Evolutionary conservation across 345 rosid species (phyloP).

Genomic region (Bretschneidera sinensis): DNA sequence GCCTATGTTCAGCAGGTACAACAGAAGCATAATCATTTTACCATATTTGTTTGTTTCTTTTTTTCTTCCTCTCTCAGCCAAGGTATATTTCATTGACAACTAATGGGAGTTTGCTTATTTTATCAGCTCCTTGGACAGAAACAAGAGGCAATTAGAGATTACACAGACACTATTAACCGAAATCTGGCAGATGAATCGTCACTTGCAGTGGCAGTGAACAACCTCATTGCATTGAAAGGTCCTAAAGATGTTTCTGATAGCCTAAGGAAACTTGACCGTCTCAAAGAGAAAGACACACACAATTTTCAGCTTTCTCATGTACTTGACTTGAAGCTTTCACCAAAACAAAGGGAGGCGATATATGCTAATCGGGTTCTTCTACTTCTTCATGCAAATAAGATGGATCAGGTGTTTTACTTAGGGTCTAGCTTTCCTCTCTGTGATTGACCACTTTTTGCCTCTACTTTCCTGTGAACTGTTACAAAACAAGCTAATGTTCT

Average conservation of each 20-base stretch:
- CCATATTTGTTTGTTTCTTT: slow-evolving; percentile 5
- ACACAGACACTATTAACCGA: slow-evolving; percentile 51
- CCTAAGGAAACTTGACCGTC: slow-evolving; percentile 77
- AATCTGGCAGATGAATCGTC: slow-evolving; percentile 82
- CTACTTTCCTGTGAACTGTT: background rate
- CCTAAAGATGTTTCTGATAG: slow-evolving; percentile 76
- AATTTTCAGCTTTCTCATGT: slow-evolving; percentile 57
- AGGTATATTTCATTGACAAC: background rate
- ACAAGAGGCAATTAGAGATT: slow-evolving; percentile 61
- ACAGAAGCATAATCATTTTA: background rate
- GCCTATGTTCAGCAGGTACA: slow-evolving; percentile 87
- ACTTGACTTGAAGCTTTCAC: slow-evolving; percentile 75
- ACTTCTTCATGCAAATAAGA: slow-evolving; percentile 90
- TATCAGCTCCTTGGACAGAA: slow-evolving; percentile 63
- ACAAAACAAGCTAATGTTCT: background rate
- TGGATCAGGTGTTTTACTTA: slow-evolving; percentile 66
- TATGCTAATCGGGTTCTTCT: slow-evolving; percentile 77
- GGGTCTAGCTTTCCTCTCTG: slow-evolving; percentile 10
- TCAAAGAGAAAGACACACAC: slow-evolving; percentile 59
- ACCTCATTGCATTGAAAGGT: slow-evolving; percentile 73
- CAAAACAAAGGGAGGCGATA: slow-evolving; percentile 69
- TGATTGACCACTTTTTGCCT: slow-evolving; percentile 1
- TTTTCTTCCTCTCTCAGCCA: background rate
- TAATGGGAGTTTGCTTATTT: slow-evolving; percentile 27
- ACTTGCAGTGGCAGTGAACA: slow-evolving; percentile 82